A percentile compares a stretch with the other conserved stretches of the same genome.
Evolutionary conservation across 805 yeast species (phyloP).

Genomic region (Nadsonia fulvescens): DNA sequence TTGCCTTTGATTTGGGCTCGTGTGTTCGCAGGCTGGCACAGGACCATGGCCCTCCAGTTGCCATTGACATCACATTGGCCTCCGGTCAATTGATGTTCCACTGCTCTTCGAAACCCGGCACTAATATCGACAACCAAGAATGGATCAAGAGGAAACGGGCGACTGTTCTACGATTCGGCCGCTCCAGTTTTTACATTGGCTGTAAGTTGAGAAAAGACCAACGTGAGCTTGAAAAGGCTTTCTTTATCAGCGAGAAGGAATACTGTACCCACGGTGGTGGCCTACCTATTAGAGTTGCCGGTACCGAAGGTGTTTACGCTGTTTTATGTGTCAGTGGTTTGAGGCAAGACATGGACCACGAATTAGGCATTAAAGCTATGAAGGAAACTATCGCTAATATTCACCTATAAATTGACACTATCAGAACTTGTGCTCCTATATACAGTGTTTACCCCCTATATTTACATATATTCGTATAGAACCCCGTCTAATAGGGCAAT

Average conservation of each 20-base stretch:
- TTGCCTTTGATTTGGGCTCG: constrained; percentile 56
- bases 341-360: constrained; percentile 16
- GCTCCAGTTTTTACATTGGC: constrained; percentile 15
- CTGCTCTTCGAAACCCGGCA: constrained; percentile 15
- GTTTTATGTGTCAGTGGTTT: constrained; percentile 16
- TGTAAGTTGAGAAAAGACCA: constrained; percentile 12
- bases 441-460: no score
- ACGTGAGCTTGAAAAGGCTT: constrained; percentile 10
- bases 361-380: background rate
- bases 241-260: constrained; percentile 11
- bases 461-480: no score
- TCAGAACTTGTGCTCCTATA: no score
- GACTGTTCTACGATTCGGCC: constrained; percentile 14
- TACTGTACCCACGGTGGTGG: constrained; percentile 18
- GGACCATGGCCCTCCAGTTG: constrained; percentile 10
- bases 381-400: no score
- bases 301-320: constrained; percentile 16
- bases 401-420: no score
- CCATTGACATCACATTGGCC: constrained; percentile 13
- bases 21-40: constrained; percentile 59
- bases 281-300: constrained; percentile 16
- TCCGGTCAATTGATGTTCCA: constrained; percentile 15
- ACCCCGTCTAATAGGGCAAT: no score
- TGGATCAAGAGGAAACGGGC: constrained; percentile 16
- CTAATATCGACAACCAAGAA: constrained; percentile 14